Conservation (phyloP, 495 filamentous ascomycete species). For the Symbiotaphrina buchneri region DNA sequence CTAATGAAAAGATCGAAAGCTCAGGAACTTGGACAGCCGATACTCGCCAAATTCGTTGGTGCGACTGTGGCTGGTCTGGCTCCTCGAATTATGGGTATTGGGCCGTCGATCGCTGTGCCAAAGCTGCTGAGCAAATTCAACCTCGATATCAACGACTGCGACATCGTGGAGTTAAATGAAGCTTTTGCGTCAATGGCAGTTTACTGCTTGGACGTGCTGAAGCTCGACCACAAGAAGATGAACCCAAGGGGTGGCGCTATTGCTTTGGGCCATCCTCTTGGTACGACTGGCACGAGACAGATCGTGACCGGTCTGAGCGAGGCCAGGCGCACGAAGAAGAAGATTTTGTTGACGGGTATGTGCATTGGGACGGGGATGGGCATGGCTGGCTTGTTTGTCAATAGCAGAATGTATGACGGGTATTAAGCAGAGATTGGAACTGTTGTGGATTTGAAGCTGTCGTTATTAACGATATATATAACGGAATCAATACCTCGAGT, state of each 20-base stretch:
- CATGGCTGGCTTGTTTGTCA: slow-evolving; percentile 89
- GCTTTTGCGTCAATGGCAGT: slow-evolving; percentile 95
- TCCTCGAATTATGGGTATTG: slow-evolving; percentile 93
- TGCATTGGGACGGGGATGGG: slow-evolving; percentile 95
- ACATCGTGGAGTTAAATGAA: slow-evolving; percentile 90
- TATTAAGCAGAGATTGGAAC: too few species aligned
- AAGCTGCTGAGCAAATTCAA: slow-evolving; percentile 72
- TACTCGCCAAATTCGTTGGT: slow-evolving; percentile 85
- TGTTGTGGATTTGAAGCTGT: too few species aligned
- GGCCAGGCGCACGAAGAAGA: slow-evolving; percentile 55
- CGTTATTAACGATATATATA: too few species aligned
- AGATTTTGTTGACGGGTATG: slow-evolving; percentile 69
- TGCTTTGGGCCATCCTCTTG: slow-evolving; percentile 66
- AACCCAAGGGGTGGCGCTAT: slow-evolving; percentile 70
- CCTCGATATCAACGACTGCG: slow-evolving; percentile 59
- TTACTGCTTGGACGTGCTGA: slow-evolving; percentile 63
- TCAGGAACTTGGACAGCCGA: slow-evolving; percentile 68
- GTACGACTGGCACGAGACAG: slow-evolving; percentile 58
- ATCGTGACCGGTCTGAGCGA: slow-evolving; percentile 72
- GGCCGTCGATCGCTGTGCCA: slow-evolving; percentile 80
- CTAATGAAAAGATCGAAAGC: slow-evolving; percentile 89
- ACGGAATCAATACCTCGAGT: too few species aligned
- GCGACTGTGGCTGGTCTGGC: slow-evolving; percentile 77
- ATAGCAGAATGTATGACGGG: too few species aligned
- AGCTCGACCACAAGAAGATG: slow-evolving; percentile 63